Conservation (phyloP, 257 asterid genomes). For the Agastache rugosa region DNA sequence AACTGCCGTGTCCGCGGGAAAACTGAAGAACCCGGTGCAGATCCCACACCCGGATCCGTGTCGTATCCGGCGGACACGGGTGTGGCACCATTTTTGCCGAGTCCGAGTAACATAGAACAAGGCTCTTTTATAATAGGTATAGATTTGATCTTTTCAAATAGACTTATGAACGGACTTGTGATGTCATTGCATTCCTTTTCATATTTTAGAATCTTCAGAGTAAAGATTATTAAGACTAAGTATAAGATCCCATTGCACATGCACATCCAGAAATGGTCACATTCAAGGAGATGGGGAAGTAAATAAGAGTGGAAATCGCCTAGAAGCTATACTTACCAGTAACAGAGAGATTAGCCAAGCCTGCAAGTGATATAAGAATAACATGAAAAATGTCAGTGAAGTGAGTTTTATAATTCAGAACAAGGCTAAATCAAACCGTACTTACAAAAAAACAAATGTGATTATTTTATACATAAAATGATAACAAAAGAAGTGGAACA, state of each 20-base stretch:
- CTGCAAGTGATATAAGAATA: constrained; percentile 54
- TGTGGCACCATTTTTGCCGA: too few species aligned
- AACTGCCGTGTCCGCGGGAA: too few species aligned
- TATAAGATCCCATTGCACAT: constrained; percentile 7
- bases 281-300: constrained; percentile 13
- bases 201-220: constrained; percentile 5
- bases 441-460: constrained; percentile 5
- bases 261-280: not conserved
- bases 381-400: constrained; percentile 34
- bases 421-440: constrained; percentile 20
- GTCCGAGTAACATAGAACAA: too few species aligned
- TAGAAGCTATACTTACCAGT: constrained; percentile 56
- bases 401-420: constrained; percentile 6
- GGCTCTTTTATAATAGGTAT: too few species aligned
- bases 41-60: too few species aligned
- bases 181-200: not conserved
- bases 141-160: not conserved
- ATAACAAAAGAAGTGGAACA: not conserved
- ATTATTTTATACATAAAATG: not conserved
- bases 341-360: constrained; percentile 84
- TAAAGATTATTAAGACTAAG: not conserved
- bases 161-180: not conserved
- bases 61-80: too few species aligned
- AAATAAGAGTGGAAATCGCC: not conserved
- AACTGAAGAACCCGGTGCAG: too few species aligned